Conservation (phyloP, 2,329 filamentous ascomycete species). For the Penicillium sp. region DNA sequence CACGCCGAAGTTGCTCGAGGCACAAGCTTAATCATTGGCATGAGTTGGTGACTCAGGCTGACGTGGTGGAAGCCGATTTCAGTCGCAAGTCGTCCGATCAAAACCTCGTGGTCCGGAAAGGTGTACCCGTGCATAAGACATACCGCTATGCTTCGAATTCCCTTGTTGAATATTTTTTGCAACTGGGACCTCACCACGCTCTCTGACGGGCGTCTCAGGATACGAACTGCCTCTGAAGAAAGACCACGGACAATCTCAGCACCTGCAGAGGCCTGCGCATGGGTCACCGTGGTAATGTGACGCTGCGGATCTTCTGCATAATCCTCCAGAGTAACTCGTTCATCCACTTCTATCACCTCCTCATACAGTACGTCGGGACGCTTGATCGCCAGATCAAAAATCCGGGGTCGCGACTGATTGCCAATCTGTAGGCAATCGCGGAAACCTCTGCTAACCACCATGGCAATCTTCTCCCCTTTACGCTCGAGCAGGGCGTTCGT, state of each 20-base stretch:
- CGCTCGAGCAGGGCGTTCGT: constrained; percentile 88
- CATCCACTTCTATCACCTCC: constrained; percentile 81
- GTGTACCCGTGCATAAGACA: constrained; percentile 92
- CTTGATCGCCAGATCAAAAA: constrained; percentile 84
- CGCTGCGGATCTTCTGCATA: constrained; percentile 83
- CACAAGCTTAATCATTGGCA: constrained; percentile 86
- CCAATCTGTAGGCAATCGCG: constrained; percentile 84
- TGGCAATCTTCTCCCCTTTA: constrained; percentile 83
- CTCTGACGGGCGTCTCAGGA: constrained; percentile 60
- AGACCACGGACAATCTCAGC: constrained; percentile 66
- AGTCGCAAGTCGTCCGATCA: constrained; percentile 71
- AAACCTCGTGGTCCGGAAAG: constrained; percentile 78
- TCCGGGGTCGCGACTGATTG: constrained; percentile 83
- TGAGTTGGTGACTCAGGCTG: constrained; percentile 74
- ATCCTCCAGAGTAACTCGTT: constrained; percentile 86
- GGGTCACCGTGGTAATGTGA: constrained; percentile 49
- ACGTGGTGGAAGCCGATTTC: constrained; percentile 83
- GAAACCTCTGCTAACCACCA: constrained; percentile 86
- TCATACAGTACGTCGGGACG: constrained; percentile 87
- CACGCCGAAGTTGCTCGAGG: constrained; percentile 73
- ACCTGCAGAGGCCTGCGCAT: constrained; percentile 38
- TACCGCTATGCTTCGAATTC: constrained; percentile 79
- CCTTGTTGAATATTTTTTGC: constrained; percentile 65
- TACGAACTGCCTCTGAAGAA: constrained; percentile 71
- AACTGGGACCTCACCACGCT: constrained; percentile 58